These are phyloP conservation scores for Aspergillus sp. DNA, from an alignment of 2,329 filamentous ascomycete genomes.

Conservation along the genomic window DNA sequence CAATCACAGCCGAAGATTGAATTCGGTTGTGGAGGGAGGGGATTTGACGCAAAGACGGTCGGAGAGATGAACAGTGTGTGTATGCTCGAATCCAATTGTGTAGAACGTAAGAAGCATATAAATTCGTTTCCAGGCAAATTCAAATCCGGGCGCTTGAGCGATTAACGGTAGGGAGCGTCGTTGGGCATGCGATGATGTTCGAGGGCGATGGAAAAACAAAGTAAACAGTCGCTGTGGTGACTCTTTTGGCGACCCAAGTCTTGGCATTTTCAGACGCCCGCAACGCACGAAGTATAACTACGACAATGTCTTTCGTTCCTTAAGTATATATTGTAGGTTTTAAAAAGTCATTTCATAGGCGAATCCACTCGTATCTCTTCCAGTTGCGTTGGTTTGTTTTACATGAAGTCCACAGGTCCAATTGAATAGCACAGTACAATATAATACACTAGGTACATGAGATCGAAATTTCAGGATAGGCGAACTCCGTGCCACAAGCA, in stretches of 20 bases:
- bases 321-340: no score
- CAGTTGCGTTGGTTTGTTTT: slow-evolving; percentile 49
- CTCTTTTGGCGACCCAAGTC: slow-evolving; percentile 3
- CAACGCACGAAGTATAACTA: no score
- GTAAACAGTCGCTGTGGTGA: slow-evolving; percentile 21
- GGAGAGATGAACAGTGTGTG: neutral
- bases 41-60: neutral
- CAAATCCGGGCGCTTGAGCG: neutral
- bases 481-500: neutral
- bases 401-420: slow-evolving; percentile 22
- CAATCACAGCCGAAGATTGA: neutral
- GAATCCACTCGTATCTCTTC: no score
- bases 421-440: neutral
- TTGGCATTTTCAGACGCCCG: neutral
- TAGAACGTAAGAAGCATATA: neutral
- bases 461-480: neutral
- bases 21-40: neutral
- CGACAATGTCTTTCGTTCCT: no score
- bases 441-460: slow-evolving; percentile 1
- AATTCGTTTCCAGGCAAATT: neutral
- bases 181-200: slow-evolving; percentile 2
- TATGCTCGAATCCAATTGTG: neutral
- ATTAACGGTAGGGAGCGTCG: slow-evolving; percentile 1
- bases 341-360: no score
- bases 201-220: slow-evolving; percentile 7